Base-by-base conservation (phyloP, 2,329 filamentous ascomycete species). In the Cladophialophora yegresii region DNA sequence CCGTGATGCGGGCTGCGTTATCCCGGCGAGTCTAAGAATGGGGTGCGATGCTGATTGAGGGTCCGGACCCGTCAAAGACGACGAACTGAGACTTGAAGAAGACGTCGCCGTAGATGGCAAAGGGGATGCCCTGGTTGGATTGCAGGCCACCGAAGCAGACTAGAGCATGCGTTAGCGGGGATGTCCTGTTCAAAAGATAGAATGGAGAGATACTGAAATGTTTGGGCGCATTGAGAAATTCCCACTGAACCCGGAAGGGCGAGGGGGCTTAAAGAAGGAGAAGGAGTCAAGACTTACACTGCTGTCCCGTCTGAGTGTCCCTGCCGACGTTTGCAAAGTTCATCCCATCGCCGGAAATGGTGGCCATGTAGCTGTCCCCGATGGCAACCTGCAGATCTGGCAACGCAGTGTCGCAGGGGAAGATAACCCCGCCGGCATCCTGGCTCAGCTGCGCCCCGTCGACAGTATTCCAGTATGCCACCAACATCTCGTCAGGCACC, bases 81-180 rank as follows among this genome's bases (percentile, higher is more conserved):
- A 85, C 84, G 71, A 87, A 85, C 69, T 85, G 80, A 4, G 83
- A 78, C 76, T 83, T 85, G 71, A 88, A 80, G 75, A 87, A 82
- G 28, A 83, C 79, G 70, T 87, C 86, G n/a, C 86, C 86, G 61
- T 82, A 82, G 57, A 88, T 84, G 40, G 81, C 79, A 69, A 88
- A 81, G 1, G 76, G 75, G 55, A 83, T 82, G 59, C 84, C 82
- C 64, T 82, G 79, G 30, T 83, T 83, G 2, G 85, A 86, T 66
- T 85, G 84, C 16, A 88, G 76, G 20, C 85, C 85, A 53, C 86
- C 86, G 57, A 85, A 80, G 57, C 86, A 87, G 20, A 84, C 79
- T 80, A 36, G 8, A 28, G 49, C 20, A 32, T 9, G 43, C 36
- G 36, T 43, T 20, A 43, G 36, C 16, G 36, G 36, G 6, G 4